Percentiles rank a stretch among this genome's conserved stretches.
Conservation (phyloP, 2,329 filamentous ascomycete species). For the Gremmenia infestans region DNA sequence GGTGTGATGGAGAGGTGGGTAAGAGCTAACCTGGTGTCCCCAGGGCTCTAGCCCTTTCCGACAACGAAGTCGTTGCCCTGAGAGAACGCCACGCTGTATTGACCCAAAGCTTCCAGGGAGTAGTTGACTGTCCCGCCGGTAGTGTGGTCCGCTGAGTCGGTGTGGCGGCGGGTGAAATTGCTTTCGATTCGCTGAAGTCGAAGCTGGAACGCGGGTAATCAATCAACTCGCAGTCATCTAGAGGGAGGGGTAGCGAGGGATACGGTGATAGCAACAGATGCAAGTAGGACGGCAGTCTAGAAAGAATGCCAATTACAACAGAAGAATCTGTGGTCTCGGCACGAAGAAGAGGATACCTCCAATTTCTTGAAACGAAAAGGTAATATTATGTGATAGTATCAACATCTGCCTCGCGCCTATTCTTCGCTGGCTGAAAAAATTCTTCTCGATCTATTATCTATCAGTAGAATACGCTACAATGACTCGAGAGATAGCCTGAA, state of each 20-base stretch:
- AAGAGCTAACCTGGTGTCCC: background rate
- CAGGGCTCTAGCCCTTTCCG: background rate
- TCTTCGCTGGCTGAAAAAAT: no score
- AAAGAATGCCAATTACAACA: no score
- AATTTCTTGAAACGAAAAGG: no score
- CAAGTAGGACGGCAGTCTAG: background rate
- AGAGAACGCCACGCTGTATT: background rate
- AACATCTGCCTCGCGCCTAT: no score
- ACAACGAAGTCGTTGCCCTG: background rate
- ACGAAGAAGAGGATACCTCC: no score
- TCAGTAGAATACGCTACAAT: no score
- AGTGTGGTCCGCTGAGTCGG: background rate
- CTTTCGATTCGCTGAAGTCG: background rate
- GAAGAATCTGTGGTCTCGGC: no score
- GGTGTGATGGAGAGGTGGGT: background rate
- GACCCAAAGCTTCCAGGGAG: background rate
- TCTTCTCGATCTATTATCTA: no score
- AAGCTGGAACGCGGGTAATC: background rate
- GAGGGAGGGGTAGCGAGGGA: background rate
- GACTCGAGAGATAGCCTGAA: no score
- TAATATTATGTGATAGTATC: no score
- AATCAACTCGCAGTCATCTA: background rate
- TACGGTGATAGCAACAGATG: background rate
- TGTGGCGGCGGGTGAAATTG: background rate
- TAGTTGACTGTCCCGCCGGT: background rate